Evolutionary conservation across 1,284 basidiomycete species (phyloP).

Genomic region (Fomitiporia mediterranea): DNA sequence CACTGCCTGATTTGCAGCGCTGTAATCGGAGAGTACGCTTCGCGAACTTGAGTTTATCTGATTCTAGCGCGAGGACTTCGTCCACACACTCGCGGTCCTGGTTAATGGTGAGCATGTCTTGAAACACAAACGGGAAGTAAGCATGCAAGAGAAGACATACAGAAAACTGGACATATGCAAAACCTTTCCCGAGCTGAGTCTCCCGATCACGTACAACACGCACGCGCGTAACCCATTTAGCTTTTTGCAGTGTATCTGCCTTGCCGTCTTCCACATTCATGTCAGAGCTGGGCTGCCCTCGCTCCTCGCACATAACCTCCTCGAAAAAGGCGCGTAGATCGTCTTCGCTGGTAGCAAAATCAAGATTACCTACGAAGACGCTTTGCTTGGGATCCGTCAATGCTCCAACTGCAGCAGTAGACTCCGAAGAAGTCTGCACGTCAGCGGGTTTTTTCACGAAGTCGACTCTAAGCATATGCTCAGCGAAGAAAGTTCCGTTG

Average conservation of each 20-base stretch:
- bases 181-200: conserved; percentile 96
- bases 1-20: conserved; percentile 55
- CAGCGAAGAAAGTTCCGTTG: conserved; percentile 74
- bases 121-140: not conserved
- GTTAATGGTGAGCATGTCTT: conserved; percentile 6
- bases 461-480: conserved; percentile 73
- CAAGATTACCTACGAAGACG: conserved; percentile 89
- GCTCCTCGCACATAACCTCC: conserved; percentile 67
- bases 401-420: conserved; percentile 18
- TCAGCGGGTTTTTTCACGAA: conserved; percentile 46
- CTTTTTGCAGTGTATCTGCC: conserved; percentile 25
- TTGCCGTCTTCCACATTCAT: conserved; percentile 26
- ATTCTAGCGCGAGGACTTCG: conserved; percentile 77
- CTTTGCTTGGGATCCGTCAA: conserved; percentile 72
- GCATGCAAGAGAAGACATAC: conserved; percentile 44
- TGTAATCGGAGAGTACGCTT: conserved; percentile 87
- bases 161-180: conserved; percentile 88
- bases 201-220: conserved; percentile 88
- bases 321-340: conserved; percentile 89
- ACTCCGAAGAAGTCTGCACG: conserved; percentile 28
- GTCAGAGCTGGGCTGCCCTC: conserved; percentile 44
- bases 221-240: conserved; percentile 78
- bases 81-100: conserved; percentile 89
- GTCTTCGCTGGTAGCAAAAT: conserved; percentile 90
- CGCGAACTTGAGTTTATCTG: conserved; percentile 76